phyloP scores from a whole-genome alignment of 306 rosid species.

The Quercus glauca region DNA sequence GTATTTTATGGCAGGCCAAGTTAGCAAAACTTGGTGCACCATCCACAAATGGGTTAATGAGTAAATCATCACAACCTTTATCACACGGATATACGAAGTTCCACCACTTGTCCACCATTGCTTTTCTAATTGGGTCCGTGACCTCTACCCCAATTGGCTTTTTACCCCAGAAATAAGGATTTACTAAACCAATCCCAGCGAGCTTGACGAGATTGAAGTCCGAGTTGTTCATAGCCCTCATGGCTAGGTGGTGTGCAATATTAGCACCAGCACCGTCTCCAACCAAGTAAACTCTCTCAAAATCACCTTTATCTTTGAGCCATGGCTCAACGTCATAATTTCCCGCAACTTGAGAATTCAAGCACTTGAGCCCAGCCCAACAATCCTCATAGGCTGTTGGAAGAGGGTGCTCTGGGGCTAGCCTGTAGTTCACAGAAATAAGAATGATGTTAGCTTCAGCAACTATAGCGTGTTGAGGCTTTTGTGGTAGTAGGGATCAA shows the following conservation, averaged over 20 bases:
- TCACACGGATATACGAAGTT: constrained; percentile 67
- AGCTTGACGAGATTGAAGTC: constrained; percentile 29
- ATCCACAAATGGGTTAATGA: constrained; percentile 70
- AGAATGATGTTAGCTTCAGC: constrained; percentile 48
- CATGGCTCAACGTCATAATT: constrained; percentile 31
- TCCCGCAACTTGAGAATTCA: no score
- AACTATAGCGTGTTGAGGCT: constrained; percentile 59
- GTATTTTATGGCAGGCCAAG: constrained; percentile 40
- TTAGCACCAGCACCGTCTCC: constrained; percentile 92
- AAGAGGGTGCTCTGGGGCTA: constrained; percentile 81
- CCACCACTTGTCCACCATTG: constrained; percentile 89
- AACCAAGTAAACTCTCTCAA: constrained; percentile 45
- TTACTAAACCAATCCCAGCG: constrained; percentile 46
- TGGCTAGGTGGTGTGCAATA: constrained; percentile 60
- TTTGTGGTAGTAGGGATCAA: constrained; percentile 71
- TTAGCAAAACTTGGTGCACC: constrained; percentile 58
- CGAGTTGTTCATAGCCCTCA: constrained; percentile 13
- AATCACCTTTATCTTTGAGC: constrained; percentile 51
- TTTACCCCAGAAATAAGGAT: constrained; percentile 88
- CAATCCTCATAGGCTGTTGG: constrained; percentile 67
- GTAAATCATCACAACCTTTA: constrained; percentile 56
- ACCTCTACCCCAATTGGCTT: constrained; percentile 60
- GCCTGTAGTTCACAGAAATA: constrained; percentile 59
- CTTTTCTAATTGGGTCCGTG: constrained; percentile 36
- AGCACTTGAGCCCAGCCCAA: constrained; percentile 62